A percentile compares a stretch with the other conserved stretches of the same genome.
Conservation (phyloP, 148 eudicot genomes). For the Persicaria maculosa region DNA sequence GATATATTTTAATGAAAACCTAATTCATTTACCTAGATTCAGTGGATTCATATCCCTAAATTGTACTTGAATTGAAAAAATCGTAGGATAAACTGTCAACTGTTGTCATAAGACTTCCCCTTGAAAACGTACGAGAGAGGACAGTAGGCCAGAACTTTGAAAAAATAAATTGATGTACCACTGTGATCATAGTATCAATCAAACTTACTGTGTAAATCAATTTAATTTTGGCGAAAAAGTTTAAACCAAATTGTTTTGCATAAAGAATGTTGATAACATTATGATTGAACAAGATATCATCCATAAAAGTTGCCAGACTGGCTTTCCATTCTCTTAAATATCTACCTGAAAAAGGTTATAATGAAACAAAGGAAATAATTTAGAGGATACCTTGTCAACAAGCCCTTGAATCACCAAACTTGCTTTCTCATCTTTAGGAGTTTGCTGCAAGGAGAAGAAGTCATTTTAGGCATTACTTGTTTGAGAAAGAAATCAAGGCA, state of each 20-base stretch:
- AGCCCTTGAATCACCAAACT: slow-evolving; percentile 43
- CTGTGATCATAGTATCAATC: neutral
- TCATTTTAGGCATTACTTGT: neutral
- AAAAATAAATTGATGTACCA: neutral
- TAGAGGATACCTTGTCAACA: slow-evolving; percentile 38
- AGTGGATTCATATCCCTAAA: too few species aligned
- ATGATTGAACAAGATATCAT: neutral
- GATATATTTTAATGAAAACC: too few species aligned
- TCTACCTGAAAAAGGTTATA: neutral
- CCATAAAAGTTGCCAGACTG: neutral
- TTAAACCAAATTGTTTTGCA: neutral
- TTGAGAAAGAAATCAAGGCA: neutral
- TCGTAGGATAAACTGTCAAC: neutral
- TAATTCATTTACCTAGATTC: too few species aligned
- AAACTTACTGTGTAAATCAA: neutral
- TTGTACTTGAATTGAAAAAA: too few species aligned
- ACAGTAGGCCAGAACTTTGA: neutral
- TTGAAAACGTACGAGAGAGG: neutral
- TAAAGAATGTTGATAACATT: neutral
- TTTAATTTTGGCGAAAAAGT: neutral
- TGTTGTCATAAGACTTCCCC: neutral
- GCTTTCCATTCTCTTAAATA: neutral
- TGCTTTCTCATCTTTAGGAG: slow-evolving; percentile 49
- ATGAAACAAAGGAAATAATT: neutral
- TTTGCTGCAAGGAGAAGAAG: slow-evolving; percentile 24